phyloP scores from a whole-genome alignment of 2,329 filamentous ascomycete species.

The Aspergillus sp. region DNA sequence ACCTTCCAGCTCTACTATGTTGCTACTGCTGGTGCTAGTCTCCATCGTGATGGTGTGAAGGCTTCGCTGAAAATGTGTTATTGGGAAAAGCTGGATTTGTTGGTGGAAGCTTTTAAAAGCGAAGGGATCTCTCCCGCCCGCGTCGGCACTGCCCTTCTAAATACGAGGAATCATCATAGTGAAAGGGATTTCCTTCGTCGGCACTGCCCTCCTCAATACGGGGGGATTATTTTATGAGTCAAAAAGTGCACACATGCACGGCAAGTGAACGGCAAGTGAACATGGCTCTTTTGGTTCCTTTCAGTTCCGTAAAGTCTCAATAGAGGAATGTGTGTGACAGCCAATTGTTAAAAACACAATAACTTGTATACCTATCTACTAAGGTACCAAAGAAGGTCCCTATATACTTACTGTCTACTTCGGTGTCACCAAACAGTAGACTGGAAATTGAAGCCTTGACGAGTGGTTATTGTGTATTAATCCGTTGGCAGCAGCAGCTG shows the following conservation, averaged over 20 bases:
- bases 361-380: too few species aligned
- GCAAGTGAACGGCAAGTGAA: too few species aligned
- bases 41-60: neutral
- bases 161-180: too few species aligned
- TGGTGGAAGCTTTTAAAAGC: neutral
- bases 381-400: too few species aligned
- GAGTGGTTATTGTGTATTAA: neutral
- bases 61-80: neutral
- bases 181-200: too few species aligned
- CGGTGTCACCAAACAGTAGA: too few species aligned
- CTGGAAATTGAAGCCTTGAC: too few species aligned
- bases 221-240: neutral
- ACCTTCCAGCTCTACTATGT: slow-evolving; percentile 38
- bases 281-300: neutral
- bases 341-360: too few species aligned
- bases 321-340: too few species aligned
- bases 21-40: neutral
- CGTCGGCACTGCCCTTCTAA: neutral
- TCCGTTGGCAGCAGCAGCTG: neutral
- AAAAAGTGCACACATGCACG: too few species aligned
- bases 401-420: too few species aligned
- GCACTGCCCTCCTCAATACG: neutral
- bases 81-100: neutral
- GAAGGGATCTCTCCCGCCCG: neutral
- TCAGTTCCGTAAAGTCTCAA: too few species aligned